Conservation (phyloP, 257 asterid genomes). For the Solanum phureja region DNA sequence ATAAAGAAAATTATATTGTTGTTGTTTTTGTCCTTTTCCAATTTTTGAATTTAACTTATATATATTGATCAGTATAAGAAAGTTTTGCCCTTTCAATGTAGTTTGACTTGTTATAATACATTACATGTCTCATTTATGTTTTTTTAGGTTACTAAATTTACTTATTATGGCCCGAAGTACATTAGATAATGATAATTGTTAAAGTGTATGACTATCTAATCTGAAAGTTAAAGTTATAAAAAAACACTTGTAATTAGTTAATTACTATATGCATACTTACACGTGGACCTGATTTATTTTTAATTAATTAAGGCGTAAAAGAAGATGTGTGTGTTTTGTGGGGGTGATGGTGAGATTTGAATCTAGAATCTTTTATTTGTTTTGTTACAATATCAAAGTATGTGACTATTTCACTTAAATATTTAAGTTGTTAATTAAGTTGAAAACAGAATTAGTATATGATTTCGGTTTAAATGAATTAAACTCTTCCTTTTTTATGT, state of each 20-base stretch:
- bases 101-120: not conserved
- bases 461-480: not conserved
- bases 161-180: not conserved
- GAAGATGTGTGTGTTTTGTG: not conserved
- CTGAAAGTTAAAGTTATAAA: not conserved
- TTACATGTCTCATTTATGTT: not conserved
- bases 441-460: not conserved
- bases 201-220: not conserved
- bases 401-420: not conserved
- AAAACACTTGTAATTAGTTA: not conserved
- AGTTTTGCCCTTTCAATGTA: not conserved
- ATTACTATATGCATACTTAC: too few relatives aligned
- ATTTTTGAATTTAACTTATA: not conserved
- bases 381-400: not conserved
- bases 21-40: not conserved
- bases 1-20: not conserved
- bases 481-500: not conserved
- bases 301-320: not conserved
- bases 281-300: not conserved
- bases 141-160: not conserved
- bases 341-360: not conserved
- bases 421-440: not conserved
- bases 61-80: not conserved
- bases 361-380: not conserved
- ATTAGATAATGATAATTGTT: too few relatives aligned